Evolutionary conservation across 73 alveolate genomes (phyloP).

Genomic region (Paraurostyla sp.): DNA sequence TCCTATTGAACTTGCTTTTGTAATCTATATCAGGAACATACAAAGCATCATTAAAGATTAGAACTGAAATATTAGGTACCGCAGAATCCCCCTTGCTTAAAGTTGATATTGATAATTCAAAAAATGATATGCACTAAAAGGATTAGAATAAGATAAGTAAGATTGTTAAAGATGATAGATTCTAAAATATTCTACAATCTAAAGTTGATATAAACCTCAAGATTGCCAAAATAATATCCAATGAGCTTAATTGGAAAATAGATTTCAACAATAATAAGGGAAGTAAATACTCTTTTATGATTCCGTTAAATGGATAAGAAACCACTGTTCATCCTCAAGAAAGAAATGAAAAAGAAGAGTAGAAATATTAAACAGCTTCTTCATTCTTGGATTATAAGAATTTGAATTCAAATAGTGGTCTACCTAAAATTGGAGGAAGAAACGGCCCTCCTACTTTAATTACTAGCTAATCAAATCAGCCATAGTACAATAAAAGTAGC

Average conservation of each 20-base stretch:
- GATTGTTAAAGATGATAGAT: background rate
- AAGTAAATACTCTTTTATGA: background rate
- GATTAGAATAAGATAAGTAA: background rate
- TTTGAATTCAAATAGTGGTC: too few relatives aligned
- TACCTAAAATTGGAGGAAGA: too few relatives aligned
- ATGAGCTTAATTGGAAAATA: background rate
- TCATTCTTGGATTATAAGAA: background rate
- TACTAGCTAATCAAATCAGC: too few relatives aligned
- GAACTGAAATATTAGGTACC: background rate
- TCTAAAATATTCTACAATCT: background rate
- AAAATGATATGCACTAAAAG: background rate
- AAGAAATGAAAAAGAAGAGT: conserved; percentile 5
- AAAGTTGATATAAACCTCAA: conserved; percentile 41
- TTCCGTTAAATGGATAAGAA: background rate
- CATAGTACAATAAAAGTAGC: too few relatives aligned
- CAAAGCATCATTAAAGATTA: background rate
- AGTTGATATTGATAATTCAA: conserved; percentile 34
- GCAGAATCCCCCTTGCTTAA: background rate
- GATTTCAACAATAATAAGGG: background rate
- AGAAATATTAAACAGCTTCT: background rate
- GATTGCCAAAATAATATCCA: conserved; percentile 33
- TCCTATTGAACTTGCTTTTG: conserved; percentile 11
- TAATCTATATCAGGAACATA: conserved; percentile 31
- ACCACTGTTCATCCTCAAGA: background rate
- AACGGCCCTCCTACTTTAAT: too few relatives aligned